Base-by-base conservation (phyloP, 2,329 filamentous ascomycete species). In the Fusarium incarnatum region DNA sequence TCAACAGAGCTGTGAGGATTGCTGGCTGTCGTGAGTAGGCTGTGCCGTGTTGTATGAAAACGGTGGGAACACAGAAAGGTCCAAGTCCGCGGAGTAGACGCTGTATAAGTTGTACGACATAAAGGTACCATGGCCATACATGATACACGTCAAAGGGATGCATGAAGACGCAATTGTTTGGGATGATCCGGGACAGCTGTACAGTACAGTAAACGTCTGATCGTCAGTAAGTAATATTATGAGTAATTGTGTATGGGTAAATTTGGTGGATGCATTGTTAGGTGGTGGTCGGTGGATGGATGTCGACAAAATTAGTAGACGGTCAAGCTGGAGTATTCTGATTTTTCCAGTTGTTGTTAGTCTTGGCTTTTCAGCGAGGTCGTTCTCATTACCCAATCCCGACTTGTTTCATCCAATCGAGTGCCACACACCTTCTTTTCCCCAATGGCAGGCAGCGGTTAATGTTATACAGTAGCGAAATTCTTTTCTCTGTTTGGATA, bases 321-420 rank as follows among this genome's bases (percentile, higher is more conserved):
- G 56, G 67, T 46, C 67, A 45, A 60, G 53, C 30, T 23, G 48
- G 55, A 69, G 42, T 68, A 37, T 55, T 68, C 69, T 56, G 45
- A 47, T 49, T 56, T 50, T 41, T 18, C 34, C 53, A 37, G 27
- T 46, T 55, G 28, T 40, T 67, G 62, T 60, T 69, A 56, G 63
- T 55, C 76, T 75, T 67, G 69, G 69, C 69, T 61, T 66, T 37
- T 70, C 69, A 54, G 49, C 65, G 62, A 66, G 58, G 76, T 74
- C 72, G 76, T 80, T 80, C 73, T 72, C 75, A 80, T 80, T 80
- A 80, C 77, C 70, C 76, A 80, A 80, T 78, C 71, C 70, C 65
- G 72, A 73, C 73, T 37, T 50, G 25, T 64, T 62, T 47, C 59
- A 65, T 73, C 77, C 78, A 78, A 79, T 79, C 73, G 74, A 72